Percentiles rank a stretch among this genome's conserved stretches.
Evolutionary conservation across 345 rosid genomes (phyloP).

Genomic region (Citrus australasica): DNA sequence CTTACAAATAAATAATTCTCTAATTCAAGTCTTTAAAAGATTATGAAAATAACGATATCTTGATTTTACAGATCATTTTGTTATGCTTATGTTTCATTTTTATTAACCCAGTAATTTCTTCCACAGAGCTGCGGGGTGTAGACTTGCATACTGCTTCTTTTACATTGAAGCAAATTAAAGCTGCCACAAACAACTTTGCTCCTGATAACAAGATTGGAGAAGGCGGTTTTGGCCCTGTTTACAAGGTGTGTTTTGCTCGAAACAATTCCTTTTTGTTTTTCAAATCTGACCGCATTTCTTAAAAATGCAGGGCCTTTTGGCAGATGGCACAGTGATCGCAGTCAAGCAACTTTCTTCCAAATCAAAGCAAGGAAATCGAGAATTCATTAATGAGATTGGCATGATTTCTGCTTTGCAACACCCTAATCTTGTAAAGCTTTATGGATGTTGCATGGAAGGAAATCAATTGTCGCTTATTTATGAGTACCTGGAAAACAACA

Average conservation of each 20-base stretch:
- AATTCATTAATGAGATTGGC: conserved; percentile 58
- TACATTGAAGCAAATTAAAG: conserved; percentile 21
- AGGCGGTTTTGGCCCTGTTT: conserved; percentile 39
- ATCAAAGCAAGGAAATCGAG: conserved; percentile 68
- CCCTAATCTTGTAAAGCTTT: conserved; percentile 63
- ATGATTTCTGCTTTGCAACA: conserved; percentile 63
- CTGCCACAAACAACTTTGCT: conserved; percentile 32
- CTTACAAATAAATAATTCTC: neutral
- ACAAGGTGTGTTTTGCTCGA: conserved; percentile 13
- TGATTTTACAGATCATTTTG: neutral
- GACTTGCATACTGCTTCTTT: conserved; percentile 24
- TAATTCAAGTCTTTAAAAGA: too few relatives aligned
- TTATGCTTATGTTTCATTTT: neutral
- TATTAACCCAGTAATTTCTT: neutral
- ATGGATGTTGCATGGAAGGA: conserved; percentile 66
- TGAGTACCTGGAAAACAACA: conserved; percentile 69
- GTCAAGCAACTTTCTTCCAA: conserved; percentile 66
- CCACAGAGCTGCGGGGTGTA: conserved; percentile 20
- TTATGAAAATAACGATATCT: too few relatives aligned
- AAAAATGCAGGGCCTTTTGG: conserved; percentile 41
- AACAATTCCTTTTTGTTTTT: neutral
- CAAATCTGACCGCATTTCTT: neutral
- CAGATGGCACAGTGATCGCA: conserved; percentile 52
- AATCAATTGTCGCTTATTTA: conserved; percentile 57
- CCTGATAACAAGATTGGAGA: conserved; percentile 32